A percentile compares a stretch with the other conserved stretches of the same genome.
These are phyloP conservation scores for Diaporthe citriasiana DNA, from an alignment of 2,329 filamentous ascomycete species.

Conservation along the genomic window DNA sequence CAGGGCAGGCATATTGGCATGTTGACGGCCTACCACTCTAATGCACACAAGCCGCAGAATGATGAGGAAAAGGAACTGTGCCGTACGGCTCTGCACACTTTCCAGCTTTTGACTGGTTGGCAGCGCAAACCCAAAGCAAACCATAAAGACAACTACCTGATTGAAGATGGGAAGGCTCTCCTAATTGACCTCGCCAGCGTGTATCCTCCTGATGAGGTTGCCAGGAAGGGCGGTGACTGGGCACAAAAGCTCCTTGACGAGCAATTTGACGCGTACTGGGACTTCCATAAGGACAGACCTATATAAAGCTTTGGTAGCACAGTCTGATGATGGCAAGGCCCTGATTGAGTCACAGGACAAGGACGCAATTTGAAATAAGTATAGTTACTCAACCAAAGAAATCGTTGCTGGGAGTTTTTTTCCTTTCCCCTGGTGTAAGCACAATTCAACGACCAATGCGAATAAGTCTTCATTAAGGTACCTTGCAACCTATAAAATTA, in stretches of 20 bases:
- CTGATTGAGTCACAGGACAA: no score
- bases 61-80: slow-evolving; percentile 33
- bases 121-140: slow-evolving; percentile 28
- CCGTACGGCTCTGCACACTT: slow-evolving; percentile 11
- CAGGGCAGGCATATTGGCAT: slow-evolving; percentile 36
- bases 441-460: not conserved
- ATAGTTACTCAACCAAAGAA: not conserved
- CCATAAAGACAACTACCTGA: slow-evolving; percentile 32
- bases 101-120: slow-evolving; percentile 36
- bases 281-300: not conserved
- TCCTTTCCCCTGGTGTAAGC: not conserved
- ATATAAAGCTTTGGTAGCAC: not conserved
- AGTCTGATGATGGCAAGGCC: not conserved
- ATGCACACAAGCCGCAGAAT: slow-evolving; percentile 15
- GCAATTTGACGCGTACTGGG: slow-evolving; percentile 31
- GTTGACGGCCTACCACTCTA: slow-evolving; percentile 25
- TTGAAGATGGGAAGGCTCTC: slow-evolving; percentile 31
- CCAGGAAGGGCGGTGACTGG: slow-evolving; percentile 1
- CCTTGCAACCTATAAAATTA: no score
- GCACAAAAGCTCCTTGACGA: not conserved
- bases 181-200: slow-evolving; percentile 33
- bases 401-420: not conserved
- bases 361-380: not conserved
- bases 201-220: slow-evolving; percentile 10
- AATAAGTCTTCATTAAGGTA: no score